Evolutionary conservation across 2,329 filamentous ascomycete genomes (phyloP), one percentile per base, ranked within the genome.

Genomic region (Verticillium longisporum): DNA sequence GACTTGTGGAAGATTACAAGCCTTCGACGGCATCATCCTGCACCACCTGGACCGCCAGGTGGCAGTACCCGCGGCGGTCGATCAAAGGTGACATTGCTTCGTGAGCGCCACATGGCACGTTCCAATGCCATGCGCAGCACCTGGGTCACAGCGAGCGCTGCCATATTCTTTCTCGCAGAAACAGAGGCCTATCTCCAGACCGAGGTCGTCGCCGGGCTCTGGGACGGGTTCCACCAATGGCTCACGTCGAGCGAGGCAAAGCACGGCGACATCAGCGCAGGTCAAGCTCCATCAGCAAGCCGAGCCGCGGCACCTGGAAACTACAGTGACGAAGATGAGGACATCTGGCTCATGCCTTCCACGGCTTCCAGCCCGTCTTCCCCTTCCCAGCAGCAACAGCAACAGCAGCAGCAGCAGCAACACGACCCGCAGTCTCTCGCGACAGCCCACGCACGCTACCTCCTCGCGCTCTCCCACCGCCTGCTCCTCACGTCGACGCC

Each of bases 111-210:
- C 66, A 85, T 85, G 32, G 71, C 77, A 15, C 83, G 94, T 18
- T 82, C 84, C 4, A 80, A 81, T 37, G 82, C 84, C 0, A 89
- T 96, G 82, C 86, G 95, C 15, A 89, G 87, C 64, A 84, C 94
- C 1, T 99, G 95, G 95, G 94, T 92, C 0, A 96, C 91, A 0
- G 89, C 90, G 67, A 92, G 90, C 69, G 90, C 92, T 2, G 89
- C 91, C 1, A 85, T 96, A 4, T 97, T 97, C 75, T 90, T 98
- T 67, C 80, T 98, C 3, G 91, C 90, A 0, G 93, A 97, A 71
- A 88, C 91, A 14, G 90, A 94, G 66, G 87, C 87, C 3, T 98
- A 96, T 68, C 86, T 98, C 55, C 94, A 97, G 72, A 91, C 90
- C 1, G 92, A 97, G 70, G 88, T 98, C 6, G 88, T 97, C 14